These are phyloP conservation scores for Pyrenula massariospora DNA, from an alignment of 495 filamentous ascomycete genomes.

Conservation along the genomic window DNA sequence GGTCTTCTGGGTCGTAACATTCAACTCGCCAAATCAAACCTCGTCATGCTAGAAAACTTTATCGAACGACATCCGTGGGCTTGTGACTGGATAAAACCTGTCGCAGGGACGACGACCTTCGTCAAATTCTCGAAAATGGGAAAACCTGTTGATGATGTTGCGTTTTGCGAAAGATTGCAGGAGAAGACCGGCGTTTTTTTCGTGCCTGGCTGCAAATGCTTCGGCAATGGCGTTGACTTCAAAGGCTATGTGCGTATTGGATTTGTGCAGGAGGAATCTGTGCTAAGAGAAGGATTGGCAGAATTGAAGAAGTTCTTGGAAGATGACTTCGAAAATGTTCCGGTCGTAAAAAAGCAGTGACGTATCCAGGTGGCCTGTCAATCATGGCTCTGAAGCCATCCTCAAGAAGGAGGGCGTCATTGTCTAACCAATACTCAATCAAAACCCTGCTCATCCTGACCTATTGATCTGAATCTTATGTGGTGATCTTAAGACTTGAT, in stretches of 20 bases:
- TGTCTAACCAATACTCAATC: too few relatives aligned
- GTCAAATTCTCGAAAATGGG: constrained; percentile 57
- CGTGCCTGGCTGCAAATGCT: constrained; percentile 63
- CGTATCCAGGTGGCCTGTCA: too few relatives aligned
- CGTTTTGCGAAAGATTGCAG: constrained; percentile 58
- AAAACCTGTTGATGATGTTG: constrained; percentile 55
- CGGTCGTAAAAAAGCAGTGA: constrained; percentile 21
- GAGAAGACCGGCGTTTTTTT: constrained; percentile 69
- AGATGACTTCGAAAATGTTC: constrained; percentile 42
- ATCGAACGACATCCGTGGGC: constrained; percentile 49
- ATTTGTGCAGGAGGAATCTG: constrained; percentile 60
- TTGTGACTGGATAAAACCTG: constrained; percentile 65
- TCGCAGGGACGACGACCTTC: constrained; percentile 75
- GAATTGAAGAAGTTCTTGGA: constrained; percentile 51
- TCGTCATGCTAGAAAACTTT: constrained; percentile 56
- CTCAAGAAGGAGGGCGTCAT: too few relatives aligned
- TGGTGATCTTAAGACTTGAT: too few relatives aligned
- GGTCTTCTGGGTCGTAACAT: constrained; percentile 58
- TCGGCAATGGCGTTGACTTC: constrained; percentile 60
- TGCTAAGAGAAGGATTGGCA: constrained; percentile 56
- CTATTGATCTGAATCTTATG: too few relatives aligned
- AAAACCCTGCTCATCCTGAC: too few relatives aligned
- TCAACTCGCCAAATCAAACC: constrained; percentile 57
- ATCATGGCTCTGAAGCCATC: too few relatives aligned
- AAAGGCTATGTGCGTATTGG: constrained; percentile 71